phyloP scores from a whole-genome alignment of 331 rosid species.

The Phaseolus coccineus region DNA sequence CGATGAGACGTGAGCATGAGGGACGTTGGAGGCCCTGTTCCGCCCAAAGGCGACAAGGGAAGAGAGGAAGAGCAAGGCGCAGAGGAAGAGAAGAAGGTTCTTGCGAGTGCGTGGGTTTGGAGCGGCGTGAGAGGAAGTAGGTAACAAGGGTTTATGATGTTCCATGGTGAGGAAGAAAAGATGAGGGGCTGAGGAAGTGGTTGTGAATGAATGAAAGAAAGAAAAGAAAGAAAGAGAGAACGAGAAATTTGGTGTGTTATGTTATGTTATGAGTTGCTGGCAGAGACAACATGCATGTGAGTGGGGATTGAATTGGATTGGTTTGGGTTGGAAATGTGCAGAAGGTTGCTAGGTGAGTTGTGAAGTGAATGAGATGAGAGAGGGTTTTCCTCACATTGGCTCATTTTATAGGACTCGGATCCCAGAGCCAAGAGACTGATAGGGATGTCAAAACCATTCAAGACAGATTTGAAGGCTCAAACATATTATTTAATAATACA shows the following conservation, averaged over 20 bases:
- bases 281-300: background rate
- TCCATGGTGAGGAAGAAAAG: constrained; percentile 46
- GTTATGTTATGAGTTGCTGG: background rate
- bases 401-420: background rate
- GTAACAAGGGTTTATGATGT: constrained; percentile 38
- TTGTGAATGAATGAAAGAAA: background rate
- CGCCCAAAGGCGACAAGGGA: constrained; percentile 52
- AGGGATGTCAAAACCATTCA: too few relatives aligned
- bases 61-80: constrained; percentile 56
- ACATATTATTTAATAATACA: too few relatives aligned
- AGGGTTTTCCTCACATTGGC: background rate
- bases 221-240: background rate
- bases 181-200: background rate
- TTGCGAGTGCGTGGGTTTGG: constrained; percentile 41
- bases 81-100: constrained; percentile 31
- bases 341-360: background rate
- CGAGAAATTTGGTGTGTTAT: background rate
- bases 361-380: too few relatives aligned
- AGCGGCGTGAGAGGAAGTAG: constrained; percentile 17
- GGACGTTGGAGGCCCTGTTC: background rate
- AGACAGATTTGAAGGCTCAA: too few relatives aligned
- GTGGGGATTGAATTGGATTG: background rate
- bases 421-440: background rate
- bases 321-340: background rate
- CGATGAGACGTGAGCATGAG: constrained; percentile 26